These are phyloP conservation scores for Trypanosoma conorhini DNA, from an alignment of 208 protist species.

Conservation along the genomic window DNA sequence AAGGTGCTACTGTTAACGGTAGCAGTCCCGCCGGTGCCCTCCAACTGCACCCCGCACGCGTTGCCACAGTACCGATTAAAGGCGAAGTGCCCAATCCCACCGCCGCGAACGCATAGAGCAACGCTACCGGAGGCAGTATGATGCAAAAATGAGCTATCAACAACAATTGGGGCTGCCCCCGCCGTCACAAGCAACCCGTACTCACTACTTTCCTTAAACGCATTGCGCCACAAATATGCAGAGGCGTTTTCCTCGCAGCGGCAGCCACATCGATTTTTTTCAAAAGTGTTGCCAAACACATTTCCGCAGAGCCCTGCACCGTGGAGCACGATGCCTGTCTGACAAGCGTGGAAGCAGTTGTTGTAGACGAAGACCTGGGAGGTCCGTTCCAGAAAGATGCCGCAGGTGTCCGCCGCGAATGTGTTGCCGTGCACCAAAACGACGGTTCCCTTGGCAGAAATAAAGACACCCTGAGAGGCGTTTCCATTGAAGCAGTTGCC, in stretches of 20 bases:
- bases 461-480: constrained; percentile 9
- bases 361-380: constrained; percentile 22
- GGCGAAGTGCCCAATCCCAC: constrained; percentile 30
- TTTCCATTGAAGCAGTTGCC: constrained; percentile 22
- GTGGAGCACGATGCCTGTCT: constrained; percentile 21
- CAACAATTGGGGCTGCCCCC: constrained; percentile 25
- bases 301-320: constrained; percentile 8
- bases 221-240: constrained; percentile 28
- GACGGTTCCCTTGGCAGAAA: constrained; percentile 1
- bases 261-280: constrained; percentile 29
- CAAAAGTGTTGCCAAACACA: constrained; percentile 32
- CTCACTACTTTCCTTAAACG: constrained; percentile 30
- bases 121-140: constrained; percentile 10
- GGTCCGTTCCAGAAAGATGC: constrained; percentile 18
- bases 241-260: constrained; percentile 14
- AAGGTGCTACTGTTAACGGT: constrained; percentile 34
- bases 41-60: constrained; percentile 29
- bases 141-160: constrained; percentile 33
- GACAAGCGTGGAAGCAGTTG: constrained; percentile 29
- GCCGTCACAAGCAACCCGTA: constrained; percentile 25
- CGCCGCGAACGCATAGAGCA: constrained; percentile 29
- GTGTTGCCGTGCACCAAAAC: constrained; percentile 22
- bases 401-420: constrained; percentile 19
- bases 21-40: constrained; percentile 15
- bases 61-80: constrained; percentile 36